These are phyloP conservation scores for Marsdenia floribunda DNA, from an alignment of 257 asterid genomes.

Conservation along the genomic window DNA sequence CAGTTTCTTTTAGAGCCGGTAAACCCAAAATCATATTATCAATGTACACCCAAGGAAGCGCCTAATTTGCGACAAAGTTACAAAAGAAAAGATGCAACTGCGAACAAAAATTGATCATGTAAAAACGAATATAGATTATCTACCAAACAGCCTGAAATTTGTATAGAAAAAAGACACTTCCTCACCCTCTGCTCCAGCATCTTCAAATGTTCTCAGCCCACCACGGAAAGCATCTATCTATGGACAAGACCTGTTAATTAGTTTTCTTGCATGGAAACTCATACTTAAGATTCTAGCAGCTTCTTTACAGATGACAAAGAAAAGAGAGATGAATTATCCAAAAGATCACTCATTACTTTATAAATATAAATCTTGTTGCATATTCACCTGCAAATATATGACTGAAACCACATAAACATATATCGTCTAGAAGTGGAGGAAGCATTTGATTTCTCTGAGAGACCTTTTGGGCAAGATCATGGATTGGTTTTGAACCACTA, in stretches of 20 bases:
- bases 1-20: slow-evolving; percentile 92
- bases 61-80: neutral
- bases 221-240: slow-evolving; percentile 33
- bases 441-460: too few relatives aligned
- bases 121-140: too few relatives aligned
- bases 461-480: too few relatives aligned
- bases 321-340: neutral
- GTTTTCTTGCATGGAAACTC: neutral
- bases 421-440: slow-evolving; percentile 81
- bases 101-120: too few relatives aligned
- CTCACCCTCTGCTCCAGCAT: slow-evolving; percentile 70
- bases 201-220: slow-evolving; percentile 99
- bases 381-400: slow-evolving; percentile 97
- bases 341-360: slow-evolving; percentile 40
- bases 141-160: neutral
- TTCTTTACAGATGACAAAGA: too few relatives aligned
- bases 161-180: slow-evolving; percentile 36
- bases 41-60: neutral
- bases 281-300: neutral
- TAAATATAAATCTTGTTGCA: slow-evolving; percentile 98
- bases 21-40: slow-evolving; percentile 8
- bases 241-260: neutral
- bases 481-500: slow-evolving; percentile 76
- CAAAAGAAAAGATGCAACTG: too few relatives aligned
- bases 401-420: slow-evolving; percentile 79